Conservation (phyloP, 2,329 filamentous ascomycete genomes). For the Aspergillus brunneoviolaceus region DNA sequence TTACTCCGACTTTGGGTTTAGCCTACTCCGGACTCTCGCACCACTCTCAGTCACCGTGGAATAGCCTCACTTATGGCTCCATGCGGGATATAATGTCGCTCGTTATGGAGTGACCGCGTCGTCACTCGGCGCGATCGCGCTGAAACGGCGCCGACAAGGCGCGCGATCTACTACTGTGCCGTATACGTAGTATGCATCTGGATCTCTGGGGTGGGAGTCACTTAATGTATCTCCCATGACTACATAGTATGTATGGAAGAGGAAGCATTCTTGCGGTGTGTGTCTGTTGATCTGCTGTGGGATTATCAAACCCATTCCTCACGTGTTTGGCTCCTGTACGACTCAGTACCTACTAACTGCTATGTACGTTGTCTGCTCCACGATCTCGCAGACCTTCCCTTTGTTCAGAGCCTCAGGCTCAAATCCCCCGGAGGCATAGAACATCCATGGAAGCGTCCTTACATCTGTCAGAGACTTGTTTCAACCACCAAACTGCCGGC, state of each 20-base stretch:
- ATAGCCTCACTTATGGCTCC: constrained; percentile 8
- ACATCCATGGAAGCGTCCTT: background rate
- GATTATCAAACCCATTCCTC: background rate
- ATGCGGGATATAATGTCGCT: constrained; percentile 7
- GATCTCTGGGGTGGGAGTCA: background rate
- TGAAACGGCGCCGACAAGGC: background rate
- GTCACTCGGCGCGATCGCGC: background rate
- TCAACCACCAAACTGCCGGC: background rate
- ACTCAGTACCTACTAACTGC: background rate
- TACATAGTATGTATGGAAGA: background rate
- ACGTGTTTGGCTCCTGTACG: background rate
- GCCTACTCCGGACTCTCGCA: constrained; percentile 3
- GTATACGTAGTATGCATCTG: background rate
- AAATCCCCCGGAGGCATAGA: background rate
- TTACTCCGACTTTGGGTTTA: constrained; percentile 4
- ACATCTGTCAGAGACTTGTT: constrained; percentile 4
- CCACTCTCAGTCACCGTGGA: background rate
- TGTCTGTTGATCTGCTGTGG: background rate
- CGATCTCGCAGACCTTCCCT: background rate
- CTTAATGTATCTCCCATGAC: background rate
- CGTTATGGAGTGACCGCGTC: background rate
- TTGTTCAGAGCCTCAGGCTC: background rate
- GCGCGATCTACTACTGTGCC: background rate
- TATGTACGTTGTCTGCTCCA: background rate
- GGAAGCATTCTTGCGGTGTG: background rate